Evolutionary conservation across 2,329 filamentous ascomycete genomes (phyloP), one percentile per base, ranked within the genome.

Genomic region (Cadophora sp.): DNA sequence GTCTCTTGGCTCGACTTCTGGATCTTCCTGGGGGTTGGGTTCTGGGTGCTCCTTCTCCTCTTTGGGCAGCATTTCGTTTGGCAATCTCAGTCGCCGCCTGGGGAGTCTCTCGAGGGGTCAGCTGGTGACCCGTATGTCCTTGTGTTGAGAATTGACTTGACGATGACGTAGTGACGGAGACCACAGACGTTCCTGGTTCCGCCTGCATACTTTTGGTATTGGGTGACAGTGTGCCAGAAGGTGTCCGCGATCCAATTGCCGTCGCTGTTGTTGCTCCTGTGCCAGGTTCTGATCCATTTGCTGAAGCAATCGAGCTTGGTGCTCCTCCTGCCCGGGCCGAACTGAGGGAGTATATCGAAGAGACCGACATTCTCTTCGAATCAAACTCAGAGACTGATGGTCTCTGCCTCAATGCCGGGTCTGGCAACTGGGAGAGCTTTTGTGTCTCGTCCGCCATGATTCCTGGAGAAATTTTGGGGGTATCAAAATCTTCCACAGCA

Each of bases 341-440:
- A 53, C 87, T 86, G 27, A 91, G 80, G 39, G 91, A 93, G 75
- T 91, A 91, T 60, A 92, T 81, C 0, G 91, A 94, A 8, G 90
- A 92, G 67, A 90, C 85, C 27, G 91, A 94, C 76, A 91, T 83
- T 60, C 91, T 87, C 74, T 92, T 91, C 53, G 82, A 82, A 47
- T 89, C 82, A 24, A 78, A 74, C 22, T 86, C 84, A 18, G 84
- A 84, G 66, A 82, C 78, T 14, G 85, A 85, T 22, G 82, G 80
- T 62, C 81, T 80, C 48, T 81, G 74, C 58, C 79, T 79, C 69
- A 82, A 76, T 59, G 84, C 79, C 48, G 83, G 76, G 65, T 89
- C 87, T 59, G 85, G 82, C 59, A 85, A 78, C 27, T 68, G 66
- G 16, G 66, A 45, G 22, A 70, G 58, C 60, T 71, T 76, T 9